Evolutionary conservation across 2,329 filamentous ascomycete species (phyloP), one percentile per base, ranked within the genome.

Genomic region (Plectosphaerella sp.): DNA sequence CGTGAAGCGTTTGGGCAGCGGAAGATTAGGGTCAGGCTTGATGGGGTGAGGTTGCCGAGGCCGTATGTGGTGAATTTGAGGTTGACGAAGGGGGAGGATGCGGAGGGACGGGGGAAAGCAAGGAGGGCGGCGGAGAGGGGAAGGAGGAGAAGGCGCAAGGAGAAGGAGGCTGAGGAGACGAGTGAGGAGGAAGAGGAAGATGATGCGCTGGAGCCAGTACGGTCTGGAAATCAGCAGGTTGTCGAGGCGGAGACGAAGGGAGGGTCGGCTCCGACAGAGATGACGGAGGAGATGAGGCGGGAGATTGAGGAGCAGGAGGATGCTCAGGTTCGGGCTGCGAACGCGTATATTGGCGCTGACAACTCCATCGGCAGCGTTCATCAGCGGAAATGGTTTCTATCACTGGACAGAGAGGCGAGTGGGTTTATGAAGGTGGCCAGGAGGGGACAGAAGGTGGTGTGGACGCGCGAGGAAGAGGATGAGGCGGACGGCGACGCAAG

Each of bases 301-400:
- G 73, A 76, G 60, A 58, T 73, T 24, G 67, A 66, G 5, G 73
- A 79, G 58, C 62, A 74, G 9, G 72, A 80, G 52, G 77, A 83
- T 53, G 74, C 78, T 39, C 67, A 78, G 25, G 77, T 86, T 22
- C 77, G 82, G 8, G 63, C 64, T 2, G 81, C 77, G 6, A 89
- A 89, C 59, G 83, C 86, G 5, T 89, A 89, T 59, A 69, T 78
- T 0, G 86, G 86, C 5, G 83, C 87, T 0, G 72, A 61, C 1
- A 89, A 89, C 59, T 79, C 75, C 3, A 84, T 89, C 41, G 82
- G 79, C 6, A 88, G 84, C 37, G 71, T 89, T 4, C 79, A 89
- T 59, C 85, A 89, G 63, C 76, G 86, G 5, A 73, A 75, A 42
- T 89, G 85, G 87, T 87, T 81, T 54, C 60, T 88, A 16, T 79